Base-by-base conservation (phyloP, 208 protist species). In the Tritrichomonas foetus region DNA sequence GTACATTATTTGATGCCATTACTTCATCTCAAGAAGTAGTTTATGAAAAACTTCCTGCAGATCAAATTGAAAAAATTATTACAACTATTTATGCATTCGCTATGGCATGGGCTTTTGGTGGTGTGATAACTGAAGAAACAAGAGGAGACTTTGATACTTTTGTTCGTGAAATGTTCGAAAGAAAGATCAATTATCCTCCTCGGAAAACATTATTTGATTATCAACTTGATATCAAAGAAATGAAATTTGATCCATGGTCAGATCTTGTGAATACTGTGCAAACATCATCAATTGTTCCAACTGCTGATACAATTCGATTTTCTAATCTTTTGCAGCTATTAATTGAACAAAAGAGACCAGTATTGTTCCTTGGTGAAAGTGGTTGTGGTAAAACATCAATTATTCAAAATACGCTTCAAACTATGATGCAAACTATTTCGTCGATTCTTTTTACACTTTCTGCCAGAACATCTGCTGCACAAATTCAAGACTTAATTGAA, bases 81-180 rank as follows among this genome's bases (percentile, higher is more conserved):
- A 5, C 13, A 39, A 41, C 53, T 30, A 55, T 89, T 36, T 93
- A 66, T 64, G 95, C 97, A 74, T 99, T 99, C 95, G 96, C 97
- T 2, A 97, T 98, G 94, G 96, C 99, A 36, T 99, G 98, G 98
- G 97, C 97, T 16, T 94, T 99, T 72, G 98, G 98, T 84, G 97
- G 97, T 72, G 98, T 98, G 95, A 95, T 99, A 25, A 96, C 97
- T 92, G 41, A 61, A 53, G 96, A 97, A 11, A 95, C 95, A 0
- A 97, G 97, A 96, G 97, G 98, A 89, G 96, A 96, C 92, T 99
- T 98, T 96, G 98, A 78, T 30, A 66, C 78, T 33, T 66, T 75
- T 44, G n/a, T 94, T 25, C 8, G 80, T 30, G 78, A 94, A 61
- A 47, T 78, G 0, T 82, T 94, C 27, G 41, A 89, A 47, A 61